These are phyloP conservation scores for Trametes cubensis DNA, from an alignment of 768 basidiomycete species.

Conservation along the genomic window DNA sequence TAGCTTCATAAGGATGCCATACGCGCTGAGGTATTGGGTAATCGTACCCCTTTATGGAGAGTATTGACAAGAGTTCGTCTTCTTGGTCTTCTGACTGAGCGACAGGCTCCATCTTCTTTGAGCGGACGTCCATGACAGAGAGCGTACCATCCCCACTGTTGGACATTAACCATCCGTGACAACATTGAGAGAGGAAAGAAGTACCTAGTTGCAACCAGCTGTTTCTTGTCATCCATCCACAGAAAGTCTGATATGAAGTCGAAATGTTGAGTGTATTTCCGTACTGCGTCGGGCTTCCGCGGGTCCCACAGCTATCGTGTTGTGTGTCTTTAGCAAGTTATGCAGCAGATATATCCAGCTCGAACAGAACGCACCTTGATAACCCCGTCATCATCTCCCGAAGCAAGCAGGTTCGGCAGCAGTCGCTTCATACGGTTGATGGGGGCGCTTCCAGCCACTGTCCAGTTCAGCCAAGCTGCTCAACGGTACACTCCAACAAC, in stretches of 20 bases:
- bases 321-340: too few species aligned
- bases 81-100: constrained; percentile 95
- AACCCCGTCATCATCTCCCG: constrained; percentile 93
- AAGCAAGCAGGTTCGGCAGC: constrained; percentile 71
- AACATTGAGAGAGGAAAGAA: constrained; percentile 18
- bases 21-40: neutral
- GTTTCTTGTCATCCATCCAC: constrained; percentile 72
- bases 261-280: constrained; percentile 83
- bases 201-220: constrained; percentile 80
- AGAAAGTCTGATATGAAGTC: constrained; percentile 94
- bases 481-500: constrained; percentile 1
- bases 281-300: constrained; percentile 61
- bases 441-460: constrained; percentile 55
- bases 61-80: constrained; percentile 87
- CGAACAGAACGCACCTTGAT: constrained; percentile 63
- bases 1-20: neutral
- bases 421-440: constrained; percentile 84
- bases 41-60: constrained; percentile 77
- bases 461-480: constrained; percentile 19
- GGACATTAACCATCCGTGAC: neutral
- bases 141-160: constrained; percentile 89
- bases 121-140: constrained; percentile 89
- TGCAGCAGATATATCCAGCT: too few species aligned
- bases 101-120: constrained; percentile 74
- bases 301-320: constrained; percentile 84